A percentile compares a stretch with the other conserved stretches of the same genome.
Conservation (phyloP, 306 rosid species). For the Alnus glutinosa region DNA sequence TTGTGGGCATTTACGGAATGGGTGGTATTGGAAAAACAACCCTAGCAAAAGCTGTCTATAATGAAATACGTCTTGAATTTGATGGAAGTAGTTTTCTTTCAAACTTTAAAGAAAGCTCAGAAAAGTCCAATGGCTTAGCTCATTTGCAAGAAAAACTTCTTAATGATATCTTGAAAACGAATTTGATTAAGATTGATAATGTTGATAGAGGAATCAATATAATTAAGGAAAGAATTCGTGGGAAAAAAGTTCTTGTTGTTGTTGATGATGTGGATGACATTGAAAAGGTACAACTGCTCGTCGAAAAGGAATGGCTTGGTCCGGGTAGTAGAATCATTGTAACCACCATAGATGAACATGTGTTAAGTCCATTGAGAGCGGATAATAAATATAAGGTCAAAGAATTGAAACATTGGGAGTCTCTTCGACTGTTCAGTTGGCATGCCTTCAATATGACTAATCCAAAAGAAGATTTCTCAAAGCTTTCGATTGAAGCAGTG, state of each 20-base stretch:
- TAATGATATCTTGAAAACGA: background rate
- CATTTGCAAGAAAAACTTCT: conserved; percentile 29
- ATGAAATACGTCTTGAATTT: too few species aligned
- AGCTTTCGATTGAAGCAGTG: conserved; percentile 11
- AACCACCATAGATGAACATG: conserved; percentile 24
- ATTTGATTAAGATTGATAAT: background rate
- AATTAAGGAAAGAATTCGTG: background rate
- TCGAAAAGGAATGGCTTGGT: conserved; percentile 6
- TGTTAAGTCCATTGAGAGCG: background rate
- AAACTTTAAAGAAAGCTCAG: too few species aligned
- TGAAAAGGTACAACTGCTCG: background rate
- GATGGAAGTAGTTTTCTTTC: too few species aligned
- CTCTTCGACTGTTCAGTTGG: conserved; percentile 34
- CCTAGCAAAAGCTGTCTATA: too few species aligned
- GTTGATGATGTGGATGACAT: conserved; percentile 21
- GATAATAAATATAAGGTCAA: background rate
- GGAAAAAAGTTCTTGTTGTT: conserved; percentile 15
- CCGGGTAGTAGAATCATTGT: conserved; percentile 27
- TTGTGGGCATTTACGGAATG: too few species aligned
- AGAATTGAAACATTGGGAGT: conserved; percentile 17
- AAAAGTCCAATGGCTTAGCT: background rate
- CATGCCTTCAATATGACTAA: conserved; percentile 20
- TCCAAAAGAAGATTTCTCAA: background rate
- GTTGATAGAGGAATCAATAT: conserved; percentile 2
- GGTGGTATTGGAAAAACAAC: too few species aligned